Conservation (phyloP, 169 alveolate species). For the Plasmodium blacklocki region DNA sequence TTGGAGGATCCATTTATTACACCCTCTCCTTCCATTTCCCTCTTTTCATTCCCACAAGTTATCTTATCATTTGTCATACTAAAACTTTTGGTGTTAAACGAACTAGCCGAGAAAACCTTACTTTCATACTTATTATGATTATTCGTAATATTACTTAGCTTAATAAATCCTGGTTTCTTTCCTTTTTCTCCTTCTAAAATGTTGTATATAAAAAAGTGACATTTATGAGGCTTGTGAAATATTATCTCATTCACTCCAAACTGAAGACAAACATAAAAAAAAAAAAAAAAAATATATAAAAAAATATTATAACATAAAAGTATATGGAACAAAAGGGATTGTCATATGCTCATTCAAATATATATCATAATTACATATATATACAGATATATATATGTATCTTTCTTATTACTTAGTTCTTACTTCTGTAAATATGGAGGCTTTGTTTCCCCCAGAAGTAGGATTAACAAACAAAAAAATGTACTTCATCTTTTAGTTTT, state of each 20-base stretch:
- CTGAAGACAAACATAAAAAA: conserved; percentile 75
- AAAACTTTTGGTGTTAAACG: background rate
- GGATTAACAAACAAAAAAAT: conserved; percentile 88
- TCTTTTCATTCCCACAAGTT: background rate
- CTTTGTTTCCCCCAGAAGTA: conserved; percentile 90
- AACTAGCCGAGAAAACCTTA: background rate
- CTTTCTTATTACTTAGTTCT: conserved; percentile 32
- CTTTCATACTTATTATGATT: conserved; percentile 5
- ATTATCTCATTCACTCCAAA: conserved; percentile 53
- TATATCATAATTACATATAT: conserved; percentile 4
- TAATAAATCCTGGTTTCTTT: conserved; percentile 86
- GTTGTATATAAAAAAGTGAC: conserved; percentile 79
- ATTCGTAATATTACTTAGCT: conserved; percentile 64
- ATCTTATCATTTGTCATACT: conserved; percentile 5
- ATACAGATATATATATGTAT: background rate
- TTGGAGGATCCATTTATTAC: background rate
- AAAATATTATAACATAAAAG: conserved; percentile 65
- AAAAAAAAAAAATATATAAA: conserved; percentile 36
- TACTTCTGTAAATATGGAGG: conserved; percentile 85
- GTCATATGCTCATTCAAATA: background rate
- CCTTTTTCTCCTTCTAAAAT: conserved; percentile 87
- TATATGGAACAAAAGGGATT: background rate
- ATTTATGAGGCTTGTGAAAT: conserved; percentile 49
- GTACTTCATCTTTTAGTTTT: conserved; percentile 50
- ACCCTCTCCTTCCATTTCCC: background rate